Evolutionary conservation across 305 asterid species (phyloP).

Genomic region (Striga hermonthica): DNA sequence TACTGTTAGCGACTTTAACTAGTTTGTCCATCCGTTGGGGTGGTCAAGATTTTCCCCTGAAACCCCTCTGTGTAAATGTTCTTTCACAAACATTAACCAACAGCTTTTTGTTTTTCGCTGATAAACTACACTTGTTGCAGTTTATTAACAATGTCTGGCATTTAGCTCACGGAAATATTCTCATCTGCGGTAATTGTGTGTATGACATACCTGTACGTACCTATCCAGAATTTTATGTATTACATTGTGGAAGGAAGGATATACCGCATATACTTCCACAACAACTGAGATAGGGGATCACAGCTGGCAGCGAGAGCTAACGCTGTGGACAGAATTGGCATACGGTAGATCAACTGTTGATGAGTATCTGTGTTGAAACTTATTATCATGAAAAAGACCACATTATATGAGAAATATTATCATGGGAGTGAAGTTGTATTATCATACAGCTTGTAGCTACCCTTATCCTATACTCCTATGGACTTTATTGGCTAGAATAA

Average conservation of each 20-base stretch:
- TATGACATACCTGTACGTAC: neutral
- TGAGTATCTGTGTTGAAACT: no score
- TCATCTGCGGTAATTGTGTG: neutral
- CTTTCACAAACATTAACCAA: neutral
- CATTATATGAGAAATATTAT: no score
- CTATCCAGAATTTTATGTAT: neutral
- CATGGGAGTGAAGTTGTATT: no score
- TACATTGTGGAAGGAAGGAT: neutral
- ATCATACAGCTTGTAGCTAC: no score
- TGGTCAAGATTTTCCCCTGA: neutral
- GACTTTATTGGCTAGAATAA: no score
- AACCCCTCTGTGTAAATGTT: neutral
- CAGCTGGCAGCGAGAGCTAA: no score
- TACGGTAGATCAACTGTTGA: no score
- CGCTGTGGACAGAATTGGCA: no score
- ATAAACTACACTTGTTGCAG: neutral
- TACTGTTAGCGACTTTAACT: neutral
- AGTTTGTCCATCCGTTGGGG: constrained; percentile 2
- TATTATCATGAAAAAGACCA: no score
- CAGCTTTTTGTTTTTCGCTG: neutral
- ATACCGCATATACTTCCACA: neutral
- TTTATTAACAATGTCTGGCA: neutral
- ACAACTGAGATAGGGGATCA: neutral
- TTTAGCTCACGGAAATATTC: neutral
- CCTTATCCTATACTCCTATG: no score